phyloP scores from a whole-genome alignment of 2,329 filamentous ascomycete species.

The Alternaria sp. region DNA sequence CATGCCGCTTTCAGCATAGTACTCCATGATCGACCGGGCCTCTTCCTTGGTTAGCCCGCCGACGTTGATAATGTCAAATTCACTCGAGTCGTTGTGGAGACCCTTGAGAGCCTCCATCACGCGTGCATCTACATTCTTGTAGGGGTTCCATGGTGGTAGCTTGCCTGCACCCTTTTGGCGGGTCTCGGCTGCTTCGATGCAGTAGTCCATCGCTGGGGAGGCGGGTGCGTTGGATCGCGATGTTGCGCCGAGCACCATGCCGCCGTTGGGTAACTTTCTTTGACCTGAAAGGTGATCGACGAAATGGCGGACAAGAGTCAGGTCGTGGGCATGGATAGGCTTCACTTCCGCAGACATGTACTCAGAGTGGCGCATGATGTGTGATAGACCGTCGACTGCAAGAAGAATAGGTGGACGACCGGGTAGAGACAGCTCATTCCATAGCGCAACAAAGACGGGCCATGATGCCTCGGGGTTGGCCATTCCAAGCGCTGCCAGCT shows the following conservation, averaged over 20 bases:
- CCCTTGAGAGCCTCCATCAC: slow-evolving; percentile 57
- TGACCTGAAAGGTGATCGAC: slow-evolving; percentile 68
- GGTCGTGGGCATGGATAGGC: slow-evolving; percentile 84
- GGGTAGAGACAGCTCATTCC: slow-evolving; percentile 74
- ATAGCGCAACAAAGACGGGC: slow-evolving; percentile 81
- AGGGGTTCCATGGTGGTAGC: slow-evolving; percentile 59
- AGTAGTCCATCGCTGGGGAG: slow-evolving; percentile 72
- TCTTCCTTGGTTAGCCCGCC: slow-evolving; percentile 77
- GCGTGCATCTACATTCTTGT: slow-evolving; percentile 61
- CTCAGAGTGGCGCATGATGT: slow-evolving; percentile 79
- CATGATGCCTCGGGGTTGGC: slow-evolving; percentile 80
- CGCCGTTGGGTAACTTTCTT: slow-evolving; percentile 72
- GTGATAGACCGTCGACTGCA: slow-evolving; percentile 78
- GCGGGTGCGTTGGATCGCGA: slow-evolving; percentile 74
- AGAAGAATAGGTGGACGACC: slow-evolving; percentile 73
- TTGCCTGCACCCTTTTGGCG: slow-evolving; percentile 47
- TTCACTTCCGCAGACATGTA: slow-evolving; percentile 78
- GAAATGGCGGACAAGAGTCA: slow-evolving; percentile 79
- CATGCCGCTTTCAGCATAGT: slow-evolving; percentile 88
- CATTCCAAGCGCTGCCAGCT: slow-evolving; percentile 73
- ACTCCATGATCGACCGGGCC: slow-evolving; percentile 84
- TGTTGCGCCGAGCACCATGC: slow-evolving; percentile 77
- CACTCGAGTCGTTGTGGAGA: slow-evolving; percentile 46
- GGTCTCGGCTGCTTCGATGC: slow-evolving; percentile 62
- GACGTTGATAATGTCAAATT: slow-evolving; percentile 62